Evolutionary conservation across 805 yeast genomes (phyloP), one percentile per base, ranked within the genome.

Genomic region (Wickerhamiella vanderwaltii): DNA sequence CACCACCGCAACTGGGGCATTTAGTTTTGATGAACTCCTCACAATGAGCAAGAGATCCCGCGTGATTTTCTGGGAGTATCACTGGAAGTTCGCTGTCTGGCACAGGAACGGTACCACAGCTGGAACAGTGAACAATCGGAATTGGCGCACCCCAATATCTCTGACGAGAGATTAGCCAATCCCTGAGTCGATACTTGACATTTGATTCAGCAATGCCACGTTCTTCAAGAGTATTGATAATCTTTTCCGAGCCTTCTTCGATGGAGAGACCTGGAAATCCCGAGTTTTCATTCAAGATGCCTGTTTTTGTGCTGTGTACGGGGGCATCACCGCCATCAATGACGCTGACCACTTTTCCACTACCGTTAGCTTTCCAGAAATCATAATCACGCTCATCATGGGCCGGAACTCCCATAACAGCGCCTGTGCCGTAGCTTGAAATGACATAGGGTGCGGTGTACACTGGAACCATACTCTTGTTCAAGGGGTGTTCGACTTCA

Each of bases 121-220:
- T 48, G 5, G 68, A 70, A 63, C 98, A 91, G 54, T 91, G 91
- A 20, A 91, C 69, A 15, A 91, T 85, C 4, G 98, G 98, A 42
- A 91, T 91, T 2, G 98, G 98, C 0, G 96, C 91, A 19, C 98
- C 98, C 98, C 98, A 91, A 60, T 81, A 88, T 46, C 98, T 65
- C 60, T 91, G 98, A 55, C 98, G 73, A 53, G 93, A 79, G 35
- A 91, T 80, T 20, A 91, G 69, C 98, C 98, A 91, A 56, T 91
- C 98, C 50, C 96, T 70, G 22, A 91, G 63, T 49, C 77, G 72
- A 53, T 68, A 79, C 48, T 77, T 77, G 0, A 69, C 67, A 3
- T 71, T 64, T 3, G 50, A 44, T 1, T 60, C 49, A 0, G 88
- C 95, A 1, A 58, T 29, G 0, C 61, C 59, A 4, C 22, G 17